These are phyloP conservation scores for Pezicula neosporulosa DNA, from an alignment of 2,329 filamentous ascomycete species.

Conservation along the genomic window DNA sequence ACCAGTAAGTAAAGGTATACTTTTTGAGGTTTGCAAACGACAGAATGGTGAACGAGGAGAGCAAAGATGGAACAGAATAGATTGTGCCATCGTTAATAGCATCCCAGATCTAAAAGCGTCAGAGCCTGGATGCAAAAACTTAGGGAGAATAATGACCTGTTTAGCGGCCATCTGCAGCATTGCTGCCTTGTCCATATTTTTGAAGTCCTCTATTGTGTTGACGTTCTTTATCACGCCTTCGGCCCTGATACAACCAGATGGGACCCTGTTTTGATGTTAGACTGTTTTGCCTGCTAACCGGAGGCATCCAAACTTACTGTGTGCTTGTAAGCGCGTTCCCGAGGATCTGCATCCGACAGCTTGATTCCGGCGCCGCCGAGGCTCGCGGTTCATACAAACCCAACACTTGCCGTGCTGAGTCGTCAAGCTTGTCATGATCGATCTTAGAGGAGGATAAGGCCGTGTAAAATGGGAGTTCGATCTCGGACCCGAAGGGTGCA, in stretches of 20 bases:
- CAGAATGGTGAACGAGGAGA: conserved; percentile 84
- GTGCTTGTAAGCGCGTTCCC: conserved; percentile 81
- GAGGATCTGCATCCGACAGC: conserved; percentile 86
- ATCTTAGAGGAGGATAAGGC: conserved; percentile 91
- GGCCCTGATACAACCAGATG: conserved; percentile 71
- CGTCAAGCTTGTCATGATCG: conserved; percentile 94
- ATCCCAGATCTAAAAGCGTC: conserved; percentile 77
- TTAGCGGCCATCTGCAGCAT: conserved; percentile 76
- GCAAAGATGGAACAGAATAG: conserved; percentile 87
- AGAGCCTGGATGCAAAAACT: conserved; percentile 16
- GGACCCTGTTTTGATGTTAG: conserved; percentile 46
- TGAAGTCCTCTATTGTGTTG: conserved; percentile 94
- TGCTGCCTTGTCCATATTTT: conserved; percentile 72
- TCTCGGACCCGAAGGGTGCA: conserved; percentile 87
- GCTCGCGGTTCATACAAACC: conserved; percentile 85
- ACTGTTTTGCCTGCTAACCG: conserved; percentile 12
- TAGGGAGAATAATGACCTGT: conserved; percentile 53
- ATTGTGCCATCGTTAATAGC: conserved; percentile 96
- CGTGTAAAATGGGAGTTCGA: conserved; percentile 93
- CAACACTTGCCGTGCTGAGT: conserved; percentile 80
- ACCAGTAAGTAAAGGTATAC: conserved; percentile 98
- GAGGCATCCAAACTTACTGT: conserved; percentile 55
- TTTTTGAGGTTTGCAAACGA: conserved; percentile 97
- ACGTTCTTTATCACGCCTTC: conserved; percentile 95
- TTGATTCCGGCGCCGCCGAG: conserved; percentile 66